Conservation (phyloP, 768 basidiomycete species). For the Phlebiopsis flavidoalba region DNA sequence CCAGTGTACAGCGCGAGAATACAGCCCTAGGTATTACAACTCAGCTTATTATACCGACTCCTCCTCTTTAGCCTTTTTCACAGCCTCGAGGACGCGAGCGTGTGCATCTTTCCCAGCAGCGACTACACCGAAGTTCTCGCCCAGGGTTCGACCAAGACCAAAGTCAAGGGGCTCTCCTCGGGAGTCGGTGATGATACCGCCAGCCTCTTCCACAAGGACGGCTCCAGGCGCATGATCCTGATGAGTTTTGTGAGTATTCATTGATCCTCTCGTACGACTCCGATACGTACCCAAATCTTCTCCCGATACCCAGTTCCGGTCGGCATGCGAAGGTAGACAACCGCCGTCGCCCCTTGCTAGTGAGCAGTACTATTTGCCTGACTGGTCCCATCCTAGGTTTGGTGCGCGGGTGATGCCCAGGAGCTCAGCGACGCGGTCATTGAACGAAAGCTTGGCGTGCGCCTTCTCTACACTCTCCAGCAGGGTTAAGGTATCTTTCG, state of each 20-base stretch:
- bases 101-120: constrained; percentile 76
- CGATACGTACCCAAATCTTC: constrained; percentile 83
- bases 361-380: constrained; percentile 93
- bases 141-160: constrained; percentile 79
- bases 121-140: constrained; percentile 83
- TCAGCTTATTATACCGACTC: constrained; percentile 2
- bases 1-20: too few relatives aligned
- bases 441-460: constrained; percentile 88
- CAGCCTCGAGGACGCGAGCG: constrained; percentile 61
- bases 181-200: constrained; percentile 84
- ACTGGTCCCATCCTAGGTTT: constrained; percentile 88
- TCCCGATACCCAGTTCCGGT: constrained; percentile 76
- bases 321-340: constrained; percentile 76
- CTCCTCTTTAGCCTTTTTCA: constrained; percentile 51
- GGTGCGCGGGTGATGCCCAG: constrained; percentile 63
- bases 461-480: constrained; percentile 91
- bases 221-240: constrained; percentile 90
- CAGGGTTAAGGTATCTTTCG: constrained; percentile 51
- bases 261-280: neutral
- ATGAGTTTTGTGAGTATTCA: neutral
- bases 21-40: neutral
- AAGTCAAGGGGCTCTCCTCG: constrained; percentile 78
- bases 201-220: constrained; percentile 83
- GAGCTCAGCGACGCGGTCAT: constrained; percentile 60
- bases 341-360: constrained; percentile 84